These are phyloP conservation scores for Penicillium polonicum DNA, from an alignment of 2,329 filamentous ascomycete species.

Conservation along the genomic window DNA sequence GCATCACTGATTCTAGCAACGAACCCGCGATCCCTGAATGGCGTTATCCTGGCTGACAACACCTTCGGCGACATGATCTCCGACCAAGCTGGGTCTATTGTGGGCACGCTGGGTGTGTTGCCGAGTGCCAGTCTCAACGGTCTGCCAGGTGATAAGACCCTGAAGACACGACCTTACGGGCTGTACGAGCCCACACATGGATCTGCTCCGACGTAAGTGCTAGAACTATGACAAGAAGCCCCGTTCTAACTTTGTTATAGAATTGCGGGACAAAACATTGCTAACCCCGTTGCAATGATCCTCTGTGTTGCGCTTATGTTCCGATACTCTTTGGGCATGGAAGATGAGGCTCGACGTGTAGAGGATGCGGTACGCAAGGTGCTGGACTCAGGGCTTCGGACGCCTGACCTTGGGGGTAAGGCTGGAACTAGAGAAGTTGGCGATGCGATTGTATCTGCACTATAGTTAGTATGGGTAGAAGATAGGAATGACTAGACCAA, in stretches of 20 bases:
- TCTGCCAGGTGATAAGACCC: slow-evolving; percentile 65
- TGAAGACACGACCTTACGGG: slow-evolving; percentile 72
- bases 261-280: slow-evolving; percentile 81
- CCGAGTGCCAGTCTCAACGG: slow-evolving; percentile 82
- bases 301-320: slow-evolving; percentile 92
- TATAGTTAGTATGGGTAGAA: slow-evolving; percentile 48
- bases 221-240: neutral
- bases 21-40: slow-evolving; percentile 79
- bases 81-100: slow-evolving; percentile 87
- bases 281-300: slow-evolving; percentile 85
- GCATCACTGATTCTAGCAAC: slow-evolving; percentile 92
- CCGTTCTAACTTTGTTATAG: slow-evolving; percentile 47
- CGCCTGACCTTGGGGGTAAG: slow-evolving; percentile 75
- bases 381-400: slow-evolving; percentile 72
- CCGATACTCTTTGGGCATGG: slow-evolving; percentile 79
- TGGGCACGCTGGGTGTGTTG: slow-evolving; percentile 78
- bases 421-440: slow-evolving; percentile 70
- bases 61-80: slow-evolving; percentile 90
- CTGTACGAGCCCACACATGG: slow-evolving; percentile 94
- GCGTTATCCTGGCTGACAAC: slow-evolving; percentile 84
- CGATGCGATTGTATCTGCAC: slow-evolving; percentile 70
- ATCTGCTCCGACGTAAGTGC: slow-evolving; percentile 39
- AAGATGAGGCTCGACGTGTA: slow-evolving; percentile 70
- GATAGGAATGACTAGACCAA: neutral
- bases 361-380: slow-evolving; percentile 75